Evolutionary conservation across 1,284 basidiomycete species (phyloP).

Genomic region (Flammula alnicola): DNA sequence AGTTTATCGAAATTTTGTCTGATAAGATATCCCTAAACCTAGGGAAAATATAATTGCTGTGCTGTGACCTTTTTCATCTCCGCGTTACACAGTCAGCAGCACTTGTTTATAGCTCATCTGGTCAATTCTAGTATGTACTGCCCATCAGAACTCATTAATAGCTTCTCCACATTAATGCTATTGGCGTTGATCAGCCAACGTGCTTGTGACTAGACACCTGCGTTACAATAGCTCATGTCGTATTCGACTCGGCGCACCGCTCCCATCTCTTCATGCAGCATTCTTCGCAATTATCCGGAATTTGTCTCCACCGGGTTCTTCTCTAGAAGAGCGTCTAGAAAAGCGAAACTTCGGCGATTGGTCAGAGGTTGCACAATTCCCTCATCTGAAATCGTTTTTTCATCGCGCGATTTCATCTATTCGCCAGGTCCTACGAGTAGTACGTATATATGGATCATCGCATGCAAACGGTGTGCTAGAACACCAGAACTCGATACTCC

Average conservation of each 20-base stretch:
- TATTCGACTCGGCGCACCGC: neutral
- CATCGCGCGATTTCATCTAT: constrained; percentile 12
- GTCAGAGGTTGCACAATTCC: constrained; percentile 1
- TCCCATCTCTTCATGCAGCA: neutral
- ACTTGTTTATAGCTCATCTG: neutral
- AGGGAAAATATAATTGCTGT: no score
- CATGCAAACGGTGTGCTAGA: constrained; percentile 12
- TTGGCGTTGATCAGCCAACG: constrained; percentile 21
- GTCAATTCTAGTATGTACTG: neutral
- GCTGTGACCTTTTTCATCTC: no score
- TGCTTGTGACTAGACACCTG: neutral
- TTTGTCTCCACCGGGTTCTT: neutral
- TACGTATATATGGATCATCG: neutral
- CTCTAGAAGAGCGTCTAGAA: no score
- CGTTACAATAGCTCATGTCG: neutral
- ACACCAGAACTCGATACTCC: constrained; percentile 34
- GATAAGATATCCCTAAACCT: no score
- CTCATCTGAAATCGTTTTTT: neutral
- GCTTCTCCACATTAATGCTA: constrained; percentile 25
- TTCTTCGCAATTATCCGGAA: constrained; percentile 5
- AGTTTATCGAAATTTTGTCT: constrained; percentile 31
- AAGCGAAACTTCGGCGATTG: constrained; percentile 17
- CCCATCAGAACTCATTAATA: constrained; percentile 4
- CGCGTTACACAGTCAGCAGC: constrained; percentile 13
- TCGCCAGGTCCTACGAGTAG: neutral